These are phyloP conservation scores for Raffaelea arxii DNA, from an alignment of 2,329 filamentous ascomycete species.

Conservation along the genomic window DNA sequence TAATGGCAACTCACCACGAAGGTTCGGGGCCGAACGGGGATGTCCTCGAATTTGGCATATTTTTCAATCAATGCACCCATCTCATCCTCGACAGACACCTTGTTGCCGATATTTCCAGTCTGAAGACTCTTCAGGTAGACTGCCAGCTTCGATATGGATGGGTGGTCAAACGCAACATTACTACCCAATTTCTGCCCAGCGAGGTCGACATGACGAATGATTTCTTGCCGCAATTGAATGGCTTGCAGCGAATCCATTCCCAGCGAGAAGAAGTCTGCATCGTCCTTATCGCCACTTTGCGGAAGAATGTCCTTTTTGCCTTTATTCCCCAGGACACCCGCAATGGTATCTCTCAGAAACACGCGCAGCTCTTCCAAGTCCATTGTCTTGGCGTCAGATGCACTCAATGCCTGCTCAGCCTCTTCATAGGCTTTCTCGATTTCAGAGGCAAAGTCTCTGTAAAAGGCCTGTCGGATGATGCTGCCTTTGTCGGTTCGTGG, in stretches of 20 bases:
- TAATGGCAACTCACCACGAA: background rate
- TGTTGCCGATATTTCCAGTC: slow-evolving; percentile 21
- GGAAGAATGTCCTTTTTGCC: slow-evolving; percentile 15
- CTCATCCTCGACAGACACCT: slow-evolving; percentile 25
- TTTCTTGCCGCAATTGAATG: slow-evolving; percentile 41
- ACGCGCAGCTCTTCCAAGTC: background rate
- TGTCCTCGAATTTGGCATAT: slow-evolving; percentile 24
- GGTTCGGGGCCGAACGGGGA: background rate
- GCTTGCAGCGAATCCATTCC: slow-evolving; percentile 51
- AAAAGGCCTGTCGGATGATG: slow-evolving; percentile 39
- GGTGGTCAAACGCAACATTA: slow-evolving; percentile 51
- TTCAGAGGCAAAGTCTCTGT: slow-evolving; percentile 29
- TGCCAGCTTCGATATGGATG: slow-evolving; percentile 35
- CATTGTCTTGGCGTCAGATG: background rate
- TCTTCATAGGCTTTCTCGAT: slow-evolving; percentile 31
- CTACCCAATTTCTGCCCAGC: slow-evolving; percentile 35
- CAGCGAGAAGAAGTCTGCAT: slow-evolving; percentile 47
- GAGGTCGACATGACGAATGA: slow-evolving; percentile 41
- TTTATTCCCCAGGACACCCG: background rate
- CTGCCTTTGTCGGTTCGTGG: slow-evolving; percentile 44
- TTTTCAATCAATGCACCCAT: slow-evolving; percentile 35
- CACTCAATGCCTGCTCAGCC: slow-evolving; percentile 13
- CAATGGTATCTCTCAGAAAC: background rate
- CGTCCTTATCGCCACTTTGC: slow-evolving; percentile 20
- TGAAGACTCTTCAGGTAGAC: slow-evolving; percentile 32